phyloP scores from a whole-genome alignment of 768 basidiomycete species.

The Rhodotorula toruloides region DNA sequence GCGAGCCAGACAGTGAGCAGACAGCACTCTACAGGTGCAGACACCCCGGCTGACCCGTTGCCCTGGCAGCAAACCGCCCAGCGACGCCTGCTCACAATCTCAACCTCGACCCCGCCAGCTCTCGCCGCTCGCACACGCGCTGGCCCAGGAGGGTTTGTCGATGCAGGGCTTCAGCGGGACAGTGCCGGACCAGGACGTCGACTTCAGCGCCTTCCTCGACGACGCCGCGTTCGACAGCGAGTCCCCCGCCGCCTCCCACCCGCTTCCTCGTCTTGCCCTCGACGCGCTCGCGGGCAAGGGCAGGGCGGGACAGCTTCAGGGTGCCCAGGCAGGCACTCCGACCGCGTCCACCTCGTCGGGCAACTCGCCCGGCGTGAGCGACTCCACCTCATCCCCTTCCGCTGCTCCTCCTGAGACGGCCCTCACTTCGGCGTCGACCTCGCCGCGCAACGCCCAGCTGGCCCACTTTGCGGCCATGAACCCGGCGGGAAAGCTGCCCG shows the following conservation, averaged over 20 bases:
- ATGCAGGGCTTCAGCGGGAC: no score
- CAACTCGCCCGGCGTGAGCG: slow-evolving; percentile 11
- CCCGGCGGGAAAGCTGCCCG: slow-evolving; percentile 10
- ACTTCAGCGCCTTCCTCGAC: slow-evolving; percentile 29
- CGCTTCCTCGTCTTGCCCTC: no score
- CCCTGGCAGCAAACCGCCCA: no score
- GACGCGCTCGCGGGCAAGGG: no score
- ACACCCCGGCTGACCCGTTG: no score
- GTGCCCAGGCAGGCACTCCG: no score
- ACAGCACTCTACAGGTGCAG: no score
- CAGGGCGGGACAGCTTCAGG: not conserved
- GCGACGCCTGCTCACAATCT: no score
- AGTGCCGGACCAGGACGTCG: slow-evolving; percentile 11
- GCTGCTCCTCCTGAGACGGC: slow-evolving; percentile 7
- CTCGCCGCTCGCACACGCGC: no score
- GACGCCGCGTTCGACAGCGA: slow-evolving; percentile 1
- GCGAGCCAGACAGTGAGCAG: no score
- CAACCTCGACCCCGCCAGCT: no score
- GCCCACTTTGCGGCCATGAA: not conserved
- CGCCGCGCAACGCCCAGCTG: not conserved
- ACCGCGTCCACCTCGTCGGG: slow-evolving; percentile 25
- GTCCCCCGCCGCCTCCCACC: not conserved
- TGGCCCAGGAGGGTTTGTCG: no score
- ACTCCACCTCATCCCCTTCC: slow-evolving; percentile 3
- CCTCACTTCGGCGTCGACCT: slow-evolving; percentile 26